Percentiles rank a stretch among this genome's conserved stretches.
These are phyloP conservation scores for Linum usitatissimum DNA, from an alignment of 345 rosid genomes.

Conservation along the genomic window DNA sequence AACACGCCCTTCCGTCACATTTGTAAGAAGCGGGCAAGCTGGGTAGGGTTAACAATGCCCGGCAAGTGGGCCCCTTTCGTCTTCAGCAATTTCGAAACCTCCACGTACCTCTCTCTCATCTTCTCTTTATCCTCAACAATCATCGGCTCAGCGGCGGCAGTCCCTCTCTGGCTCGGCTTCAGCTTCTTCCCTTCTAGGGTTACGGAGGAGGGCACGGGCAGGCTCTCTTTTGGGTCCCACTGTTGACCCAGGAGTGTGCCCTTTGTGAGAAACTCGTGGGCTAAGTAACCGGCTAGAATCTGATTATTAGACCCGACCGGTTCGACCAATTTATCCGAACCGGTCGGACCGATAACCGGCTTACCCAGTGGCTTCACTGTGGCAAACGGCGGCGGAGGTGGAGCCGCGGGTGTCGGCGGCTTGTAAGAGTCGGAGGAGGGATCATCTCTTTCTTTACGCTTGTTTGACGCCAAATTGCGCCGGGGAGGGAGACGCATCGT, in stretches of 20 bases:
- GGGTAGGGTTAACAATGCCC: conserved; percentile 72
- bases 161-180: conserved; percentile 5
- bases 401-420: conserved; percentile 8
- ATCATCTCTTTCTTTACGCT: conserved; percentile 50
- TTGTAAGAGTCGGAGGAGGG: conserved; percentile 26
- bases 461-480: conserved; percentile 52
- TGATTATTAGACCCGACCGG: conserved; percentile 30
- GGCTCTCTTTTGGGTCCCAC: conserved; percentile 33
- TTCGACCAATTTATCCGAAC: conserved; percentile 13
- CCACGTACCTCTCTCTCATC: conserved; percentile 34
- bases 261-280: conserved; percentile 61
- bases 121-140: background rate
- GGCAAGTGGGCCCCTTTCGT: conserved; percentile 52
- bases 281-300: conserved; percentile 72
- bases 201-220: conserved; percentile 12
- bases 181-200: conserved; percentile 18
- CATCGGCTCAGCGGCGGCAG: background rate
- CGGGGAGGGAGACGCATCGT: conserved; percentile 90
- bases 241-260: conserved; percentile 70
- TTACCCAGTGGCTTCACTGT: conserved; percentile 8
- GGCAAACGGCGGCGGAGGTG: conserved; percentile 10
- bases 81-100: conserved; percentile 56
- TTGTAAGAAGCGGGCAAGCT: conserved; percentile 52
- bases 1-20: conserved; percentile 21
- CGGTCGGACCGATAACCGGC: conserved; percentile 14